Conservation (phyloP, 202 grass and related monocot genomes). For the Dendrocalamus latiflorus region DNA sequence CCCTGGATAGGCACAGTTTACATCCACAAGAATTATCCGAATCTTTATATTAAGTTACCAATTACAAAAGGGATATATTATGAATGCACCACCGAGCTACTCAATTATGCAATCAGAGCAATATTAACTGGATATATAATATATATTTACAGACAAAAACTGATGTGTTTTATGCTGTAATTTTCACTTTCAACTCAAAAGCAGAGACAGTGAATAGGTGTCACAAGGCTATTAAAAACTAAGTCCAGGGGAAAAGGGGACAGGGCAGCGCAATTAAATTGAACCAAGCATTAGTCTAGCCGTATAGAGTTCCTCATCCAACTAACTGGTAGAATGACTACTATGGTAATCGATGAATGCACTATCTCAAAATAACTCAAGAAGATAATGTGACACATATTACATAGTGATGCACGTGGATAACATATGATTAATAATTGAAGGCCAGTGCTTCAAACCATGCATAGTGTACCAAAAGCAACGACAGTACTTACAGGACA, state of each 20-base stretch:
- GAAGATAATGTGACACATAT: background rate
- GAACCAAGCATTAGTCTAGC: background rate
- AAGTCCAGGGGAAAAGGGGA: background rate
- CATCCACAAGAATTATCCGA: too few species aligned
- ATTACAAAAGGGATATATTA: too few species aligned
- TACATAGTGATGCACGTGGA: background rate
- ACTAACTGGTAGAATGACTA: background rate
- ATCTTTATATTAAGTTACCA: too few species aligned
- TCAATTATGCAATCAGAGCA: background rate
- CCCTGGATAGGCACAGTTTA: too few species aligned
- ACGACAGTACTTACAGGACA: slow-evolving; percentile 73
- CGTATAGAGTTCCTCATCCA: background rate
- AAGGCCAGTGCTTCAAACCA: background rate
- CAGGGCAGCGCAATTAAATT: background rate
- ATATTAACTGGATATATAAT: background rate
- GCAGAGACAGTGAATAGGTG: background rate
- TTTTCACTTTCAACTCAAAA: slow-evolving; percentile 12
- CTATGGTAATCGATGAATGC: slow-evolving; percentile 4
- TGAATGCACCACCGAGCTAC: too few species aligned
- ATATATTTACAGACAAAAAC: background rate
- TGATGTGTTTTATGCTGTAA: background rate
- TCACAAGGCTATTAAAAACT: background rate
- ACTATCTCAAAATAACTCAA: background rate
- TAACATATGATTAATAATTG: background rate
- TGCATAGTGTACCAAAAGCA: slow-evolving; percentile 5